Evolutionary conservation across 2,329 filamentous ascomycete species (phyloP).

Genomic region (Pyricularia sp.): DNA sequence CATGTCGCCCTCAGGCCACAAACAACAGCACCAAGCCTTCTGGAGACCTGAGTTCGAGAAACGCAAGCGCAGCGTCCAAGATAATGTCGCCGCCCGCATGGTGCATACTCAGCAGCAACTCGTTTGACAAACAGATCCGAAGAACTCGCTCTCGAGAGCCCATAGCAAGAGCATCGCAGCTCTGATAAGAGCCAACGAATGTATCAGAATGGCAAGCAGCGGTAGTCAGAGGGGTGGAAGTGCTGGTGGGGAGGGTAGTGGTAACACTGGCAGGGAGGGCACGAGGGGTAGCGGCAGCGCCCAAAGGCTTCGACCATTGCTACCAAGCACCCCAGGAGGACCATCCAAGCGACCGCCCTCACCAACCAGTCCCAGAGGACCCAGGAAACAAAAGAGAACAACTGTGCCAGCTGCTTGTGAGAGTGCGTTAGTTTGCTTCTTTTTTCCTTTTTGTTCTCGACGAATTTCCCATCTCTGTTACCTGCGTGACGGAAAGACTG

Average conservation of each 20-base stretch:
- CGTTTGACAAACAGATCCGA: background rate
- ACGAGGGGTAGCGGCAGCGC: background rate
- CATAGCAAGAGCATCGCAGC: background rate
- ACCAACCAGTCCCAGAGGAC: background rate
- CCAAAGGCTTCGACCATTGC: conserved; percentile 1
- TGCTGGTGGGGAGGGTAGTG: background rate
- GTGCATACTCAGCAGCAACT: background rate
- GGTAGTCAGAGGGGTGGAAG: background rate
- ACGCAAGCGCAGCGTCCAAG: background rate
- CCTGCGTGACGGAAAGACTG: background rate
- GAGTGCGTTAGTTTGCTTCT: conserved; percentile 2
- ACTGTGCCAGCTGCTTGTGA: conserved; percentile 5
- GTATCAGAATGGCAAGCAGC: background rate
- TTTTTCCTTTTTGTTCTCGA: background rate
- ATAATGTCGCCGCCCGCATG: background rate
- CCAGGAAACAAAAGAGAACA: conserved; percentile 2
- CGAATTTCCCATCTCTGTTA: background rate
- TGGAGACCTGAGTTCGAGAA: background rate
- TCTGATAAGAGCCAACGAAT: background rate
- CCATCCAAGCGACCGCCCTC: background rate
- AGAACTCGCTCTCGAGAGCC: background rate
- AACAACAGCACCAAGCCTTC: background rate
- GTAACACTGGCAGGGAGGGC: background rate
- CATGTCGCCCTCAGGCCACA: background rate
- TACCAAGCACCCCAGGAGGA: background rate